Conservation (phyloP, 257 asterid species). For the Plantago ovata region DNA sequence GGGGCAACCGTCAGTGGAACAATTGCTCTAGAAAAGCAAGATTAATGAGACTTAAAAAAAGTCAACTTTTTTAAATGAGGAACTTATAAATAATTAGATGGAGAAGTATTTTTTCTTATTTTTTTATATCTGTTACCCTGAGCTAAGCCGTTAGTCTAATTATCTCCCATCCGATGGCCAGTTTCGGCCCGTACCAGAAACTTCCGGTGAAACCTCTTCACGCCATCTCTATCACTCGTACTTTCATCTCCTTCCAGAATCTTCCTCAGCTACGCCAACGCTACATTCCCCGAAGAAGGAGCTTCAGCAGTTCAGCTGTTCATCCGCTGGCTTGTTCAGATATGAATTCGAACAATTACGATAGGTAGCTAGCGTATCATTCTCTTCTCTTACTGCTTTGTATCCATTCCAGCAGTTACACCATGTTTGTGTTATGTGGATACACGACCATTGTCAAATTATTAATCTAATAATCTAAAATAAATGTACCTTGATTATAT, state of each 20-base stretch:
- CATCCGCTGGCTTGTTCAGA: constrained; percentile 37
- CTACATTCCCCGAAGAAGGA: constrained; percentile 27
- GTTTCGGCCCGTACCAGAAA: constrained; percentile 31
- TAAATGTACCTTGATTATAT: neutral
- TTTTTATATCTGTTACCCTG: too few relatives aligned
- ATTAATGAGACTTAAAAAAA: too few relatives aligned
- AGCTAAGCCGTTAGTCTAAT: too few relatives aligned
- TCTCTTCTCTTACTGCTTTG: neutral
- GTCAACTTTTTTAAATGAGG: too few relatives aligned
- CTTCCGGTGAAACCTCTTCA: constrained; percentile 30
- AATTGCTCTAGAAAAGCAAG: too few relatives aligned
- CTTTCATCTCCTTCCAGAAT: neutral
- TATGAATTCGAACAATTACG: constrained; percentile 30
- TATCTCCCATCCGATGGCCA: neutral
- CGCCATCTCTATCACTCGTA: constrained; percentile 30
- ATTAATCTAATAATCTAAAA: neutral
- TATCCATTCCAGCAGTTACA: neutral
- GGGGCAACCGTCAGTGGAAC: too few relatives aligned
- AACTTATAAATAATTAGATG: too few relatives aligned
- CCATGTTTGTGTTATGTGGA: neutral
- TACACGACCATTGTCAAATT: neutral
- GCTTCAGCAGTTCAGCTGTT: constrained; percentile 37
- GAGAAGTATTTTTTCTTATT: too few relatives aligned
- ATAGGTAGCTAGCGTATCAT: constrained; percentile 38
- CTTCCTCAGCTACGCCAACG: too few relatives aligned